Percentiles rank a stretch among this genome's conserved stretches.
These are phyloP conservation scores for Linnemannia hyalina DNA, from an alignment of 192 early-diverging fungal genomes.

Conservation along the genomic window DNA sequence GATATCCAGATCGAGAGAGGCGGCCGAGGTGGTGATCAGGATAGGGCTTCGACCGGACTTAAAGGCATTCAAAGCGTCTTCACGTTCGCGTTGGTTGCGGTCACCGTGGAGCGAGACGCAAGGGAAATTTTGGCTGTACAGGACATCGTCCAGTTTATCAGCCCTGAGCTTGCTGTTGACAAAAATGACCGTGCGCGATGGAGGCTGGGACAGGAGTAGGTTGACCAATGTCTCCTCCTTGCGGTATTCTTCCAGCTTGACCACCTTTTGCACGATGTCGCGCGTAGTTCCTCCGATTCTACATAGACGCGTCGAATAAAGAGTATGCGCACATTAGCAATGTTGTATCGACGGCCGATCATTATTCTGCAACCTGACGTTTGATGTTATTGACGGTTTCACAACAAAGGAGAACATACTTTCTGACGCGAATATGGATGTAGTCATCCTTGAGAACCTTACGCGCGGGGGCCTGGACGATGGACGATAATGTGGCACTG, in stretches of 20 bases:
- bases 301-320: neutral
- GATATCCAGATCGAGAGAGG: conserved; percentile 87
- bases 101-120: conserved; percentile 89
- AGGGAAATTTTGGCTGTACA: conserved; percentile 74
- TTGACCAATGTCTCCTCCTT: conserved; percentile 73
- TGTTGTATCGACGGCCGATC: neutral
- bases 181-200: conserved; percentile 80
- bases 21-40: conserved; percentile 87
- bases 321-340: neutral
- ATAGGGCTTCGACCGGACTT: conserved; percentile 65
- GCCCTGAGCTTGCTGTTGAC: conserved; percentile 84
- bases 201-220: conserved; percentile 62
- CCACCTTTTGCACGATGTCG: conserved; percentile 88
- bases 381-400: too few relatives aligned
- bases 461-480: neutral
- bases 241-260: conserved; percentile 75
- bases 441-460: conserved; percentile 63
- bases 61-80: conserved; percentile 79
- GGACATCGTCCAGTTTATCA: conserved; percentile 79
- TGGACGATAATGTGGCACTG: conserved; percentile 93
- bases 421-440: conserved; percentile 86
- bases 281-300: conserved; percentile 84
- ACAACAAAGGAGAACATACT: neutral
- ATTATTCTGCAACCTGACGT: too few relatives aligned
- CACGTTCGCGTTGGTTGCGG: conserved; percentile 84